Percentiles rank a stretch among this genome's conserved stretches.
These are phyloP conservation scores for Fusarium multiceps DNA, from an alignment of 2,329 filamentous ascomycete genomes.

Conservation along the genomic window DNA sequence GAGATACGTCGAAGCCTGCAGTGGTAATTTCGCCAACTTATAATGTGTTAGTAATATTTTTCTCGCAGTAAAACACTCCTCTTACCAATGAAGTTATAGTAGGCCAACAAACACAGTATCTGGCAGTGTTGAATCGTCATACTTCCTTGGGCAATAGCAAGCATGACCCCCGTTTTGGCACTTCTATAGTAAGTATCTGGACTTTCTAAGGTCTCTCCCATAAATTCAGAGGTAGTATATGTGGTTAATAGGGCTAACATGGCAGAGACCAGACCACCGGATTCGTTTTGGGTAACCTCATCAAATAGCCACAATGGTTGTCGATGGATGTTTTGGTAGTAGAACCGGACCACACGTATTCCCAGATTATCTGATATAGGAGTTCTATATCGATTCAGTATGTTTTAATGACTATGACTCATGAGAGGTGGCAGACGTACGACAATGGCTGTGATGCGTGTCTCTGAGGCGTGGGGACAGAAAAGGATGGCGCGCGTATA, in stretches of 20 bases:
- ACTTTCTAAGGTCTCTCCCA: not conserved
- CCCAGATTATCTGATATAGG: not conserved
- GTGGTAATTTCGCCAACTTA: conserved; percentile 9
- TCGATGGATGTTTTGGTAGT: conserved; percentile 23
- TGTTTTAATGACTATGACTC: rapidly evolving
- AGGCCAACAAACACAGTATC: conserved; percentile 11
- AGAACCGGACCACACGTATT: conserved; percentile 12
- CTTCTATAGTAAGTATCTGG: conserved; percentile 3
- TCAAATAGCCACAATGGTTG: conserved; percentile 33
- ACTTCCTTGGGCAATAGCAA: conserved; percentile 17
- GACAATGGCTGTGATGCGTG: not conserved
- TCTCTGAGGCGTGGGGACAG: not conserved
- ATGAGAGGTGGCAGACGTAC: not conserved
- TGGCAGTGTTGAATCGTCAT: conserved; percentile 8
- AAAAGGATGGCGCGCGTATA: not conserved
- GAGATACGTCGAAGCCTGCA: conserved; percentile 26
- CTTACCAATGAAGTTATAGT: conserved; percentile 18
- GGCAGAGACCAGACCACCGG: conserved; percentile 1
- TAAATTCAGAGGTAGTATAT: rapidly evolving
- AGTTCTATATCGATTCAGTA: rapidly evolving
- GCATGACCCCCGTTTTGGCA: conserved; percentile 15
- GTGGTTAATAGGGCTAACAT: conserved; percentile 14
- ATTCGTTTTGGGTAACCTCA: not conserved
- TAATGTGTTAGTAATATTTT: not conserved
- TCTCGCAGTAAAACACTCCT: rapidly evolving